Evolutionary conservation across 495 filamentous ascomycete species (phyloP).

Genomic region (Chlorociboria aeruginascens): DNA sequence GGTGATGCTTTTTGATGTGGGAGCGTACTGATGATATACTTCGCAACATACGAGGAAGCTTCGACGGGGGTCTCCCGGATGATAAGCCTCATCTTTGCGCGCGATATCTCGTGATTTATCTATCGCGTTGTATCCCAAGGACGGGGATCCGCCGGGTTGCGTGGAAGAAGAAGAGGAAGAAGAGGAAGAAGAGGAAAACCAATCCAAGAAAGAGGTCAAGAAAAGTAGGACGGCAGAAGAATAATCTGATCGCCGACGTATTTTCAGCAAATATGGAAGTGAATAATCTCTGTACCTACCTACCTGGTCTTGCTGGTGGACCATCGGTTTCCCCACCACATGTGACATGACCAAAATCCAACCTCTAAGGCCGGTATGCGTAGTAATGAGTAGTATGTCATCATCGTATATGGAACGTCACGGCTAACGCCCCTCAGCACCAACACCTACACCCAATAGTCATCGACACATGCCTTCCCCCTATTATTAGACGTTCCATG

Average conservation of each 20-base stretch:
- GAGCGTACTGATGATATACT: constrained; percentile 65
- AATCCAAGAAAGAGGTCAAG: neutral
- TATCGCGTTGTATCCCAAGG: neutral
- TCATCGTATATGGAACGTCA: constrained; percentile 16
- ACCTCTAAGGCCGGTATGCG: too few species aligned
- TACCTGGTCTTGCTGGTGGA: too few species aligned
- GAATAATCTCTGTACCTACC: too few species aligned
- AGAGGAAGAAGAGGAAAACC: neutral
- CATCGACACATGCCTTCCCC: too few species aligned
- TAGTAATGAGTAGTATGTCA: too few species aligned
- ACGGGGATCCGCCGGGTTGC: neutral
- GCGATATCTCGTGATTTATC: neutral
- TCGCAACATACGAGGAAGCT: constrained; percentile 63
- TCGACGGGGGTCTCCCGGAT: constrained; percentile 56
- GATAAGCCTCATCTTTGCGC: constrained; percentile 61
- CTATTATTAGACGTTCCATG: too few species aligned
- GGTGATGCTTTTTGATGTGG: neutral
- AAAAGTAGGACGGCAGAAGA: neutral
- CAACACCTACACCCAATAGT: neutral
- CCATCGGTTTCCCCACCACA: too few species aligned
- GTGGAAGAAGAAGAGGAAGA: neutral
- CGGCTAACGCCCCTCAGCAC: constrained; percentile 9
- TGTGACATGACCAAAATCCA: too few species aligned
- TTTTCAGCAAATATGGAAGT: too few species aligned
- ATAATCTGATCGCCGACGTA: neutral